Evolutionary conservation across 2,329 filamentous ascomycete species (phyloP).

Genomic region (Hymenoscyphus occultus): DNA sequence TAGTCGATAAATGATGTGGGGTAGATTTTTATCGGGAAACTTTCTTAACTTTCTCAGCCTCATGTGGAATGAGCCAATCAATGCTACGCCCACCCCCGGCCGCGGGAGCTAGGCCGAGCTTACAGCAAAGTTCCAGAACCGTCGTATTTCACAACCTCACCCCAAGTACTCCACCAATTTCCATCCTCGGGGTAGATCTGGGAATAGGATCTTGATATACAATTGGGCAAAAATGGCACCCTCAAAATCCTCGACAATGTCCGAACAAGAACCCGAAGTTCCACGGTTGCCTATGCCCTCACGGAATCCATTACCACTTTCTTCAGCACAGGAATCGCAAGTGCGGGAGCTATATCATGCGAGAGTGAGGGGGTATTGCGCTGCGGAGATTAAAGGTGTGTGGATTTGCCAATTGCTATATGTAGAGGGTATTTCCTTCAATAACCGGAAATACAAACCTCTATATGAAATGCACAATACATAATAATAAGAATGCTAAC

Average conservation of each 20-base stretch:
- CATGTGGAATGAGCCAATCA: constrained; percentile 1
- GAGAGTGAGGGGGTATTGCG: constrained; percentile 72
- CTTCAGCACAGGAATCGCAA: constrained; percentile 76
- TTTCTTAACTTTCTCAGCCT: constrained; percentile 5
- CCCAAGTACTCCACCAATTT: neutral
- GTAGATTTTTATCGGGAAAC: constrained; percentile 8
- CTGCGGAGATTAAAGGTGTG: constrained; percentile 72
- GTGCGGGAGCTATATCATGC: constrained; percentile 79
- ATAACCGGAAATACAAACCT: neutral
- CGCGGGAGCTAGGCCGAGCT: constrained; percentile 7
- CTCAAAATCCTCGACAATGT: constrained; percentile 13
- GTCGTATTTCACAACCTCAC: constrained; percentile 7
- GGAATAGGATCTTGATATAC: neutral
- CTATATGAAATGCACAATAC: neutral
- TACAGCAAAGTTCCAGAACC: constrained; percentile 5
- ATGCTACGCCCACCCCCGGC: neutral
- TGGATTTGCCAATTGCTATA: neutral
- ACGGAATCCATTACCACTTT: constrained; percentile 79
- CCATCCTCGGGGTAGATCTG: neutral
- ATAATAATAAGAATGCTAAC: neutral
- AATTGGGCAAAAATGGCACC: constrained; percentile 33
- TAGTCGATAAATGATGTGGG: neutral
- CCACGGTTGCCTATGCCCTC: constrained; percentile 47
- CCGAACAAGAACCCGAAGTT: constrained; percentile 26
- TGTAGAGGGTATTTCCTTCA: neutral